Conservation (phyloP, 768 basidiomycete genomes). For the Lyophyllum decastes region DNA sequence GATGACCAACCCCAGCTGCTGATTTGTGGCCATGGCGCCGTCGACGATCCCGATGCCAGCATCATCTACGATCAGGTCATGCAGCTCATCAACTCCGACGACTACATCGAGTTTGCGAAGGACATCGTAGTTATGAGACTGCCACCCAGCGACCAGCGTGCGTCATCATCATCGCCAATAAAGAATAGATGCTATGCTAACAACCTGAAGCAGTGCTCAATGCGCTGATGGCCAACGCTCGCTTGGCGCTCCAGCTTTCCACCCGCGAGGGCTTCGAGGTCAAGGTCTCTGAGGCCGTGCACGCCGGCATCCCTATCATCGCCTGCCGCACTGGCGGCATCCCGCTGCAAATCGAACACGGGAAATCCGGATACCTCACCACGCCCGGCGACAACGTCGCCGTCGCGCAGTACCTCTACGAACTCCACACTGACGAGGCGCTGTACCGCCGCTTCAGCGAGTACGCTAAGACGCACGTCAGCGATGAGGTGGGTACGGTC, state of each 20-base stretch:
- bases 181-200: background rate
- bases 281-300: slow-evolving; percentile 94
- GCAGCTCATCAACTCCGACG: slow-evolving; percentile 53
- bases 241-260: slow-evolving; percentile 89
- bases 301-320: slow-evolving; percentile 86
- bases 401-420: slow-evolving; percentile 75
- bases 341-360: slow-evolving; percentile 87
- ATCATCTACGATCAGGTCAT: slow-evolving; percentile 86
- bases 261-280: slow-evolving; percentile 97
- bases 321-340: slow-evolving; percentile 89
- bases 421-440: slow-evolving; percentile 74
- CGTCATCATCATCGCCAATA: slow-evolving; percentile 25
- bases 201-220: slow-evolving; percentile 63
- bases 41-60: slow-evolving; percentile 94
- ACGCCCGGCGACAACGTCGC: slow-evolving; percentile 72
- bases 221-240: slow-evolving; percentile 84
- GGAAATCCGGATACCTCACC: slow-evolving; percentile 86
- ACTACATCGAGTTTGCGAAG: slow-evolving; percentile 52
- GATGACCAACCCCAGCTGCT: slow-evolving; percentile 74
- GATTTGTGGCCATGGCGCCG: slow-evolving; percentile 88
- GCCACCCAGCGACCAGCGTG: slow-evolving; percentile 85
- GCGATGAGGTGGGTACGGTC: slow-evolving; percentile 83
- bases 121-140: slow-evolving; percentile 79
- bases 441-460: slow-evolving; percentile 65
- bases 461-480: slow-evolving; percentile 75